Conservation (phyloP, 1,139 yeast species). For the Geotrichum histeridarum region DNA sequence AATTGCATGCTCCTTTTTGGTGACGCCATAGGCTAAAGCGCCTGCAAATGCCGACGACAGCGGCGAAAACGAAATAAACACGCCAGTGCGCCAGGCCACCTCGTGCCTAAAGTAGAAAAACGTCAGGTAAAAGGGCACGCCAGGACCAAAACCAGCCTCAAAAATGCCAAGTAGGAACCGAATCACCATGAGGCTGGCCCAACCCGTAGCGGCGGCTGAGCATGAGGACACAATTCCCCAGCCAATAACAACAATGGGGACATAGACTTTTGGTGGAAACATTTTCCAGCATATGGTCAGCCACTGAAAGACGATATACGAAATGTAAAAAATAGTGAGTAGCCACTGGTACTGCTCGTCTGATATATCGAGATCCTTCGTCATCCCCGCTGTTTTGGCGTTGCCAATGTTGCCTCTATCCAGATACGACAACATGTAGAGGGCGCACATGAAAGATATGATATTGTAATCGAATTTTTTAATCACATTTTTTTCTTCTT, state of each 20-base stretch:
- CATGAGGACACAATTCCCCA: slow-evolving; percentile 20
- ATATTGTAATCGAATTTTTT: slow-evolving; percentile 27
- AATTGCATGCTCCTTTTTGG: slow-evolving; percentile 11
- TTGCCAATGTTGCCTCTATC: slow-evolving; percentile 48
- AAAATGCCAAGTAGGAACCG: slow-evolving; percentile 54
- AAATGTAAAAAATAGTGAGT: slow-evolving; percentile 26
- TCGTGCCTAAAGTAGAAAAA: slow-evolving; percentile 32
- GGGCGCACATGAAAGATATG: slow-evolving; percentile 26
- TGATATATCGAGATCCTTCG: slow-evolving; percentile 42
- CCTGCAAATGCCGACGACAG: slow-evolving; percentile 20
- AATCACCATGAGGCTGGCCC: slow-evolving; percentile 49
- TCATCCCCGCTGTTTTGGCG: slow-evolving; percentile 52
- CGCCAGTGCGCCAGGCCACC: slow-evolving; percentile 18
- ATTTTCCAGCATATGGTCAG: slow-evolving; percentile 19
- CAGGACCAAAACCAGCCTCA: slow-evolving; percentile 58
- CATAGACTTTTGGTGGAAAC: slow-evolving; percentile 18
- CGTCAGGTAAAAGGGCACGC: slow-evolving; percentile 26
- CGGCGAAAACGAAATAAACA: slow-evolving; percentile 17
- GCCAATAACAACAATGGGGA: slow-evolving; percentile 16
- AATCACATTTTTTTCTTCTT: slow-evolving; percentile 23
- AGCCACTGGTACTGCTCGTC: slow-evolving; percentile 38
- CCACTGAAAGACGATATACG: slow-evolving; percentile 32
- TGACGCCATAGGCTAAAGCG: slow-evolving; percentile 19
- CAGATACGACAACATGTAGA: slow-evolving; percentile 29
- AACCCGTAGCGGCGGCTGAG: slow-evolving; percentile 40